Percentiles rank a stretch among this genome's conserved stretches.
Conservation (phyloP, 2,329 filamentous ascomycete species). For the Colletotrichum neosansevieriae region DNA sequence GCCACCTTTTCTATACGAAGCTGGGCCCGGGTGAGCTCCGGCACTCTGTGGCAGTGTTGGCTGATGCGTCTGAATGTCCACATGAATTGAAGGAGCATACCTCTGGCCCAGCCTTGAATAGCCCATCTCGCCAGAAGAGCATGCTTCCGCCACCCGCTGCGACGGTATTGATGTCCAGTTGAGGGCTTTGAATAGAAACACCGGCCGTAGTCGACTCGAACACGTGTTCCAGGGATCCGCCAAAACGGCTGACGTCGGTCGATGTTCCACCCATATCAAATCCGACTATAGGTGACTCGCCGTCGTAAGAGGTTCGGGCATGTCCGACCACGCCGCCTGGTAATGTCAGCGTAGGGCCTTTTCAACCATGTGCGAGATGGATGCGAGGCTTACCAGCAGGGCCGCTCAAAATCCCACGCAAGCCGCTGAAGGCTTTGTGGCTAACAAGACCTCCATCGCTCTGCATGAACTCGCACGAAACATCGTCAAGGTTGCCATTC, state of each 20-base stretch:
- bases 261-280: conserved; percentile 80
- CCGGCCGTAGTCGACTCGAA: conserved; percentile 84
- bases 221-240: conserved; percentile 51
- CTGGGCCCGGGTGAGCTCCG: conserved; percentile 77
- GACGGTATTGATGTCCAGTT: conserved; percentile 78
- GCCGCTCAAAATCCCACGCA: conserved; percentile 77
- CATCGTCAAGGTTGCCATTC: conserved; percentile 61
- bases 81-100: background rate
- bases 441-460: conserved; percentile 65
- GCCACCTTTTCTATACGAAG: conserved; percentile 78
- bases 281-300: conserved; percentile 77
- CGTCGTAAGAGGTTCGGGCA: conserved; percentile 79
- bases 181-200: conserved; percentile 64
- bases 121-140: conserved; percentile 77
- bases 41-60: conserved; percentile 57
- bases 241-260: conserved; percentile 80
- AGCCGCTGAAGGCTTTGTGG: conserved; percentile 73
- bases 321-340: conserved; percentile 77
- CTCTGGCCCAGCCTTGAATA: conserved; percentile 80
- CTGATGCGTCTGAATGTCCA: background rate
- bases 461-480: conserved; percentile 80
- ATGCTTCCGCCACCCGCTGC: conserved; percentile 77
- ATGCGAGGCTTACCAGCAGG: conserved; percentile 66
- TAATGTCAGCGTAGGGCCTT: background rate
- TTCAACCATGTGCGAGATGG: background rate